Evolutionary conservation across 495 filamentous ascomycete genomes (phyloP).

Genomic region (Lasiosphaeris hirsuta): DNA sequence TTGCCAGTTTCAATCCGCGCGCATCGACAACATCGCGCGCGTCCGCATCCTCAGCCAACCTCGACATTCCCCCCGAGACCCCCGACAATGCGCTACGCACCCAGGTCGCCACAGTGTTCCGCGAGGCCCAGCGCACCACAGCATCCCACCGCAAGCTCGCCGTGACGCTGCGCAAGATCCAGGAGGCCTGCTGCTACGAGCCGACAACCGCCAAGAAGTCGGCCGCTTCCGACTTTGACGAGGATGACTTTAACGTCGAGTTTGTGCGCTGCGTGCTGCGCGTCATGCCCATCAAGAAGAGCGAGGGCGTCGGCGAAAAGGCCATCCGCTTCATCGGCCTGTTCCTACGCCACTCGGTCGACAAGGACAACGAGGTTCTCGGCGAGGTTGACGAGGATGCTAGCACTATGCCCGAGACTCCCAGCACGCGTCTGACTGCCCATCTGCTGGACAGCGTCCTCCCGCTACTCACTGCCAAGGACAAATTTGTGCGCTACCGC

Average conservation of each 20-base stretch:
- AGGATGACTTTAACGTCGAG: conserved; percentile 84
- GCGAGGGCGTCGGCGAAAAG: conserved; percentile 83
- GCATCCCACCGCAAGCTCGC: conserved; percentile 86
- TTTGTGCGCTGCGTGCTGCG: conserved; percentile 77
- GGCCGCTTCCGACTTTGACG: conserved; percentile 59
- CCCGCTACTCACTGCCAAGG: conserved; percentile 72
- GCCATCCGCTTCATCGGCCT: conserved; percentile 78
- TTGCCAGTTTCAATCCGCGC: conserved; percentile 48
- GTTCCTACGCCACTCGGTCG: conserved; percentile 76
- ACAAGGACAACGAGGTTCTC: conserved; percentile 66
- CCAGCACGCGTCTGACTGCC: conserved; percentile 69
- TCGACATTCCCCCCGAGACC: conserved; percentile 70
- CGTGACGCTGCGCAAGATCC: conserved; percentile 78
- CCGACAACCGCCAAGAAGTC: conserved; percentile 52
- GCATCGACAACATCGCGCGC: conserved; percentile 56
- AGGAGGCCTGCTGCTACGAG: conserved; percentile 85
- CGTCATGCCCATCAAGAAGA: conserved; percentile 84
- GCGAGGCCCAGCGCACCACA: conserved; percentile 81
- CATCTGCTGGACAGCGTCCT: conserved; percentile 67
- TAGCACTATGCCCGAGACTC: conserved; percentile 69
- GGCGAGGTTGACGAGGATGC: conserved; percentile 53
- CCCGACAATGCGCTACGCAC: conserved; percentile 66
- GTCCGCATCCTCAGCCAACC: conserved; percentile 52
- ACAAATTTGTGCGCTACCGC: conserved; percentile 88
- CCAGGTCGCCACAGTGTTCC: conserved; percentile 76